These are phyloP conservation scores for Begonia masoniana DNA, from an alignment of 306 rosid species.

Conservation along the genomic window DNA sequence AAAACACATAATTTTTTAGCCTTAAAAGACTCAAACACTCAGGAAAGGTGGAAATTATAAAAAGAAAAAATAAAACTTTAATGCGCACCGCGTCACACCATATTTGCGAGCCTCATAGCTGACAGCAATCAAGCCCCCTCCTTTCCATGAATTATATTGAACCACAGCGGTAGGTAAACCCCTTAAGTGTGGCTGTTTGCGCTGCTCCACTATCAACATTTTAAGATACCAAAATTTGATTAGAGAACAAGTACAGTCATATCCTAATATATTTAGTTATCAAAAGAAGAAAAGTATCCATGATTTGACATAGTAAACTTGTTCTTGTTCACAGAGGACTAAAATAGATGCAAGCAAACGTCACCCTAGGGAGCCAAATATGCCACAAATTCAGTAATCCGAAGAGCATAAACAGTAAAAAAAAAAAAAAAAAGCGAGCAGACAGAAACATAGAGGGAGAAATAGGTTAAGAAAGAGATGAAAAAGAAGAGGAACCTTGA, in stretches of 20 bases:
- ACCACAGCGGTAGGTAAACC: conserved; percentile 82
- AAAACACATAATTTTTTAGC: conserved; percentile 6
- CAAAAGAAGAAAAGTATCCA: background rate
- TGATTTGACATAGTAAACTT: background rate
- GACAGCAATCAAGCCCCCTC: conserved; percentile 89
- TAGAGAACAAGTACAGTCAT: background rate
- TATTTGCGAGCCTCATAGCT: conserved; percentile 81
- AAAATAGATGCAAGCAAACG: background rate
- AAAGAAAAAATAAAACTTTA: background rate
- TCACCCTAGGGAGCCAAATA: background rate
- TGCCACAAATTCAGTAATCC: background rate
- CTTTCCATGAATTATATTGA: conserved; percentile 84
- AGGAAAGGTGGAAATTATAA: background rate
- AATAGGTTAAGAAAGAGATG: background rate
- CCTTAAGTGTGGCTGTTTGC: conserved; percentile 68
- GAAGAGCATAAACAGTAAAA: background rate
- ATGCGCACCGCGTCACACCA: conserved; percentile 72
- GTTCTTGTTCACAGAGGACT: background rate
- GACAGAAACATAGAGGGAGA: background rate
- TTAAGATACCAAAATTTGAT: conserved; percentile 5
- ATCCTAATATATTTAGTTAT: background rate
- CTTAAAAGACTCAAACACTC: background rate
- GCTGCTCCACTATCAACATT: conserved; percentile 58
- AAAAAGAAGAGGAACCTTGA: conserved; percentile 42
- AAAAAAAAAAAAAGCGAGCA: background rate